Evolutionary conservation across 2,329 filamentous ascomycete genomes (phyloP), one percentile per base, ranked within the genome.

Genomic region (Cytospora mali): DNA sequence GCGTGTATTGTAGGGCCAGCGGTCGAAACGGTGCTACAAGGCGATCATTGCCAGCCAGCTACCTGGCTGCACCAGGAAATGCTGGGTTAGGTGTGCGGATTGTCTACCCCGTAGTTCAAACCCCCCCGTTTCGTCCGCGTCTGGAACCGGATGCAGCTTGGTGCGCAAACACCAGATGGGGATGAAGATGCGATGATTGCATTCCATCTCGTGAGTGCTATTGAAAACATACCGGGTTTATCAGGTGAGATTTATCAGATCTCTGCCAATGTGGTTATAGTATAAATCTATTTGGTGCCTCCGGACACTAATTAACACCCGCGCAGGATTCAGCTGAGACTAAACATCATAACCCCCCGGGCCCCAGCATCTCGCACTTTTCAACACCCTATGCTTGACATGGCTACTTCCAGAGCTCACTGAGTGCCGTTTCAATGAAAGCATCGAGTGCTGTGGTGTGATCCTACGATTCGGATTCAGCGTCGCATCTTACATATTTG

Each of bases 1-100:
- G 62, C 58, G n/a, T 62, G 51, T 58, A 55, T 57, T 64, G 58
- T 58, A 62, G 53, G 54, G n/a, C n/a, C n/a, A n/a, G n/a, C 31
- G 52, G 54, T 54, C 53, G 50, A 62, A 61, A 54, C 58, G 49
- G 58, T 25, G 18, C 23, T 58, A 49, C 39, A 46, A 50, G 31
- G 48, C 53, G 58, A 54, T 50, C 58, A 49, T 46, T 54, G 58
- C 61, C 58, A 49, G 52, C 58, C 49, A 49, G 52, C 58, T 39
- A 42, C 62, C 53, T 46, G 55, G 49, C 42, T 27, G 35, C 48
- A 56, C 51, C 31, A 39, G 58, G 33, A 64, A 11, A 11, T 51
- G 48, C 53, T 62, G 62, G 58, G 52, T 54, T 35, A 57, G 58
- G 58, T 55, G 54, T 62, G 54, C 62, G 62, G 62, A 58, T 61